Evolutionary conservation across 1,139 yeast genomes (phyloP), one percentile per base, ranked within the genome.

Genomic region (Hyphopichia buzzinii): DNA sequence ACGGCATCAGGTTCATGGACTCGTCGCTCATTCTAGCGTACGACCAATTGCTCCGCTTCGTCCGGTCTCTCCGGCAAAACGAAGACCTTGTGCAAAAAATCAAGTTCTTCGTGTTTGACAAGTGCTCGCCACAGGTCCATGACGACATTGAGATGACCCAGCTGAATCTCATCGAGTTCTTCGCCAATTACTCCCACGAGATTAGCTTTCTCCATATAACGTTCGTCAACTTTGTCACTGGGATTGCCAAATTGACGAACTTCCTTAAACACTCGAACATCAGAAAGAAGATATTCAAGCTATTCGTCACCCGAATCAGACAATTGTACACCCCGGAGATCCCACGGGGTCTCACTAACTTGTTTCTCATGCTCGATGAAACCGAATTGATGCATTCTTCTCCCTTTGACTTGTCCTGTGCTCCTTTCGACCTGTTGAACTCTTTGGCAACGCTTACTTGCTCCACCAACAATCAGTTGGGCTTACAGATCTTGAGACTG

Each of bases 121-220:
- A 64, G 42, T 62, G 70, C 45, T 49, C 51, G 37, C 39, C 52
- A 13, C 46, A 11, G 15, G n/a, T 11, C 22, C 31, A 29, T 5
- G 30, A 35, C 11, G 54, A 52, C 23, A 39, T 54, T 10, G 44
- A 44, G 21, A 16, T 25, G n/a, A 34, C 57, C 16, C 67, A 63
- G 41, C 35, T 48, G 8, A 45, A 50, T 24, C 41, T 62, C 13
- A 52, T 64, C 27, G 59, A 55, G 6, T 56, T 55, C 37, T 62
- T 66, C 43, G 68, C 62, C 2, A 25, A 40, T 12, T 37, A 50
- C 32, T 54, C 67, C 24, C 31, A 38, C 2, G 56, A 55, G 29
- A 46, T 64, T 37, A 58, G 54, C 35, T 63, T 64, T 37, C 44
- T 66, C 23, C 71, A 66, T 38, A 63, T 64, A 28, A 59, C 70